Base-by-base conservation (phyloP, 306 rosid genomes). In the Corylus avellana region DNA sequence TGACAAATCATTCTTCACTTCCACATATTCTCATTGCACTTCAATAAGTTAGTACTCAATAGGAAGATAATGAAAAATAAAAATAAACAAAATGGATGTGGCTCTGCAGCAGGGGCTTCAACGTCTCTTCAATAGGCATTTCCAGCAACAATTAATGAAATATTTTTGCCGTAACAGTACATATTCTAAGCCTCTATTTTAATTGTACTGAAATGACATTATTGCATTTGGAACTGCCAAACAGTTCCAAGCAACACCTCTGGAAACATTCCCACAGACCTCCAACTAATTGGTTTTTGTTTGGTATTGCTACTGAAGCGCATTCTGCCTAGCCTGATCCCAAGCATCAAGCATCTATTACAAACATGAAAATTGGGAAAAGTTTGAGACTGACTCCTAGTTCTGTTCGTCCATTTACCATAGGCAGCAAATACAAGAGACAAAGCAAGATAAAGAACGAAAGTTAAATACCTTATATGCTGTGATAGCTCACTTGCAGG, bases 401-500 rank as follows among this genome's bases (percentile, higher is more conserved):
- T 42, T 42, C 46, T 42, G 46, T 25, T 59, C 35, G 35, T 22
- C 29, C 69, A 29, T 11, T 6, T 63, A 63, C 20, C 42, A 27
- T 29, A 64, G 4, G 17, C 37, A 16, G 68, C 53, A 32, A 80
- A 12, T 17, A 77, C 54, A 39, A 63, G 63, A 56, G 77, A 82
- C 18, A 73, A 73, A 1, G 32, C 37, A 77, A 79, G 64, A 59
- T 47, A 82, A 69, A 55, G 51, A 39, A 83, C 59, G 71, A 78
- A 8, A 61, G 25, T 46, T 35, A 66, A 54, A 39, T 83, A 92
- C 98, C 98, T 95, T 88, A 95, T 95, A 85, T 95, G 99, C 77
- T 95, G 99, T 63, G 99, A 95, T 74, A 95, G 85, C 84, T 95
- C 99, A 82, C 99, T 95, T 22, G 99, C 98, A 22, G 99, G 99